phyloP scores from a whole-genome alignment of 495 filamentous ascomycete genomes.

The Cercophora newfieldiana region DNA sequence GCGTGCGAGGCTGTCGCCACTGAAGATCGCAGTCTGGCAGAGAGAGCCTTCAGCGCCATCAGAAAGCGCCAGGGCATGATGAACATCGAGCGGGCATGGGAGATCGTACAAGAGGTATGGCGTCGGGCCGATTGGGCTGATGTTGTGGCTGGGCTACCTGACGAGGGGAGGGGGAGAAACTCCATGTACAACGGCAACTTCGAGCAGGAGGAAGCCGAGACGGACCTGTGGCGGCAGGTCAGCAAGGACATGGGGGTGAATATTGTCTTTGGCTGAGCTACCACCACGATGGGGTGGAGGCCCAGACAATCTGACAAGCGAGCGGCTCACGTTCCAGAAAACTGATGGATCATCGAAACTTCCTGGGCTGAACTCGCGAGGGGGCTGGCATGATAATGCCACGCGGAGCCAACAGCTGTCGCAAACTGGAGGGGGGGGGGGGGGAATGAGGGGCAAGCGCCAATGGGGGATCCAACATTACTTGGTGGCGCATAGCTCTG shows the following conservation, averaged over 20 bases:
- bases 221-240: conserved; percentile 49
- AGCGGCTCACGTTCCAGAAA: not conserved
- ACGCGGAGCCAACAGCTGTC: not conserved
- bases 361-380: not conserved
- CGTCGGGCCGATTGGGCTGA: conserved; percentile 44
- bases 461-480: not conserved
- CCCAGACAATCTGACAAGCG: not conserved
- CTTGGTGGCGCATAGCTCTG: conserved; percentile 7
- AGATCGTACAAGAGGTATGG: conserved; percentile 60
- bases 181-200: not conserved
- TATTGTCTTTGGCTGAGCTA: conserved; percentile 54
- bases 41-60: conserved; percentile 49
- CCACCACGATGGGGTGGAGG: not conserved
- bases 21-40: conserved; percentile 46
- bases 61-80: conserved; percentile 59
- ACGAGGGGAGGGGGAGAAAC: conserved; percentile 2
- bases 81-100: conserved; percentile 60
- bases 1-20: conserved; percentile 53
- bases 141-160: not conserved
- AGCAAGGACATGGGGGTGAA: conserved; percentile 52
- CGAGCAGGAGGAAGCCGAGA: conserved; percentile 5
- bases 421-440: conserved; percentile 6
- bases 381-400: not conserved
- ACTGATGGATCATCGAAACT: not conserved
- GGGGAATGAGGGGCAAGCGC: not conserved